Evolutionary conservation across 176 grass and related monocot species (phyloP).

Genomic region (Raddia distichophylla): DNA sequence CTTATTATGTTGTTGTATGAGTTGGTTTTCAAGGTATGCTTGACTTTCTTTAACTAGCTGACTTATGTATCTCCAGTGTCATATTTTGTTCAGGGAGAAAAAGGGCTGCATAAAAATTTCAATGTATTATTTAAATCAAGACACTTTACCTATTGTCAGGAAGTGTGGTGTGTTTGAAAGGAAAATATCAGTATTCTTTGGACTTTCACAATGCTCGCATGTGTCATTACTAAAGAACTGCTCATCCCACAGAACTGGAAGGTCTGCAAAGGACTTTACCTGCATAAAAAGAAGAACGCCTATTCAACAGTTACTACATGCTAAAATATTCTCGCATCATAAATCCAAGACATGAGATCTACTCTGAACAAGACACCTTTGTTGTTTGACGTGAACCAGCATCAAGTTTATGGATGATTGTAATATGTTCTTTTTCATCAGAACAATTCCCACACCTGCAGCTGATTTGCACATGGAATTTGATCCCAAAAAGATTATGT

Average conservation of each 20-base stretch:
- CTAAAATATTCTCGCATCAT: not conserved
- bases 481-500: slow-evolving; percentile 39
- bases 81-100: no score
- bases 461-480: slow-evolving; percentile 19
- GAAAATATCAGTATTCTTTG: not conserved
- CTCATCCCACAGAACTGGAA: slow-evolving; percentile 15
- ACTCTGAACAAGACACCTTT: slow-evolving; percentile 16
- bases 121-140: not conserved
- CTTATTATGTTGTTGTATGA: not conserved
- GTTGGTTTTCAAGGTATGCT: not conserved
- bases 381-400: slow-evolving; percentile 28
- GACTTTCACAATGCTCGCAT: slow-evolving; percentile 15
- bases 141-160: slow-evolving; percentile 32
- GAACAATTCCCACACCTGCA: slow-evolving; percentile 15
- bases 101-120: no score
- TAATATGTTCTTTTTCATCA: not conserved
- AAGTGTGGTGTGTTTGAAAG: slow-evolving; percentile 31
- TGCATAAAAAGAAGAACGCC: not conserved
- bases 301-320: not conserved
- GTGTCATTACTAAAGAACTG: not conserved
- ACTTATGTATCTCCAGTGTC: not conserved
- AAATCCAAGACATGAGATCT: not conserved
- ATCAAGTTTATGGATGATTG: slow-evolving; percentile 31
- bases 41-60: not conserved
- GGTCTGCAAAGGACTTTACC: slow-evolving; percentile 35